Base-by-base conservation (phyloP, 306 rosid genomes). In the Oemleria cerasiformis region DNA sequence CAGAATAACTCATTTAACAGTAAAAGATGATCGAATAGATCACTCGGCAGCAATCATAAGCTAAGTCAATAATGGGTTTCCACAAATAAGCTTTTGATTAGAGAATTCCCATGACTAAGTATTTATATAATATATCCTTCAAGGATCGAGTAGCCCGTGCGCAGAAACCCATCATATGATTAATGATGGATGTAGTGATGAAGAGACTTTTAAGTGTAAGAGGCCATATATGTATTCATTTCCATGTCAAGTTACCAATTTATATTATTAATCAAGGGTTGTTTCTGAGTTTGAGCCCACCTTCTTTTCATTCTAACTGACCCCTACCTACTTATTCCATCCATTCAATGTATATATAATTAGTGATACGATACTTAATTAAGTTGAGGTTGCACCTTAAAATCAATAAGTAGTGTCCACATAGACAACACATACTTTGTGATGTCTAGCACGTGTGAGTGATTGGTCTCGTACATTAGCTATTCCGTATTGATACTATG, bases 251-350 rank as follows among this genome's bases (percentile, higher is more conserved):
- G 58, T 39, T 73, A 53, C 67, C 50, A 25, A 34, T 67, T 54
- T 34, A 65, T 66, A 43, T 43, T 12, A 16, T 51, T 76, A 61
- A 54, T 76, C 38, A 44, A 69, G 75, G 78, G 78, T 76, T 58
- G 54, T 70, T 68, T 68, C 75, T 76, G 76, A 74, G 8, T 73
- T 68, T 55, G 76, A 72, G 73, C 78, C 81, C 81, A 75, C 69
- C 69, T 39, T 56, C 40, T 48, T 70, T 75, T 34, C 60, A 71
- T 71, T 75, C 70, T 65, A 75, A 56, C 2, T 67, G 43, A 51
- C 75, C 68, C 57, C 73, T 81, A 58, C 30, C 38, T 66, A 56
- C 74, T 30, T 30, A 70, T 80, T 75, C 64, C 70, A 70, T 75
- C 64, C 70, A 70, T 80, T 75, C 63, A 71, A 67, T 75, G 67